Conservation (phyloP, 352 stramenopile genomes). For the Peronospora tabacina region DNA sequence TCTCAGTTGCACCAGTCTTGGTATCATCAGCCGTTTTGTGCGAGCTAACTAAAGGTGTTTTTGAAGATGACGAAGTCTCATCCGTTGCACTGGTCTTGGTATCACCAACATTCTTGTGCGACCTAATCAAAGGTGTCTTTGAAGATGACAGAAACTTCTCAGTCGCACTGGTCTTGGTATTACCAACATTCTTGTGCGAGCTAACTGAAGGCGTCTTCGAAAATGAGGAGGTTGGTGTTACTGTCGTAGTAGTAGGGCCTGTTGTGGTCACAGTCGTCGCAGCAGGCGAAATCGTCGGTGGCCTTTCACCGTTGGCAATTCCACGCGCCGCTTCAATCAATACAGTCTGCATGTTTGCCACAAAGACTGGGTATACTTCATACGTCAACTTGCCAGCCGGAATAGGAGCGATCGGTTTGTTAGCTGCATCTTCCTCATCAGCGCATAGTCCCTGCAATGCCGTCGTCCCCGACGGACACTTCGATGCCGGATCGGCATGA, state of each 20-base stretch:
- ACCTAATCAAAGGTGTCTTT: slow-evolving; percentile 1
- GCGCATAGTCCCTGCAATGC: slow-evolving; percentile 42
- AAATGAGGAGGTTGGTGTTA: neutral
- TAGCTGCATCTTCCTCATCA: slow-evolving; percentile 38
- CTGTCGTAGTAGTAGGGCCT: slow-evolving; percentile 1
- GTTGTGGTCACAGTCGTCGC: too few relatives aligned
- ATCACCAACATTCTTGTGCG: neutral
- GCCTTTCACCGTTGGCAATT: slow-evolving; percentile 12
- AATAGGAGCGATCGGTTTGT: slow-evolving; percentile 49
- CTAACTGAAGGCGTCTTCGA: slow-evolving; percentile 2
- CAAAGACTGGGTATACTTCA: slow-evolving; percentile 49
- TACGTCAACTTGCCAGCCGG: slow-evolving; percentile 47
- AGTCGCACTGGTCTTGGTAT: neutral
- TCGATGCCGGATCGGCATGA: slow-evolving; percentile 37
- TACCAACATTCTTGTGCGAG: neutral
- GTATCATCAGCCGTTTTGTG: neutral
- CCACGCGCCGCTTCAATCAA: slow-evolving; percentile 33
- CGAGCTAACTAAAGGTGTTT: slow-evolving; percentile 2
- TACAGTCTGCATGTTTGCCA: slow-evolving; percentile 43
- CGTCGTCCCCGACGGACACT: slow-evolving; percentile 45
- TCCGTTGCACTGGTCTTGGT: neutral
- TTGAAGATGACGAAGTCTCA: neutral
- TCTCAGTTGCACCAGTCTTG: neutral
- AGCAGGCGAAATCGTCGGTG: neutral
- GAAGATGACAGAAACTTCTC: neutral